Conservation (phyloP, 1,139 yeast genomes). For the Diutina catenulata region DNA sequence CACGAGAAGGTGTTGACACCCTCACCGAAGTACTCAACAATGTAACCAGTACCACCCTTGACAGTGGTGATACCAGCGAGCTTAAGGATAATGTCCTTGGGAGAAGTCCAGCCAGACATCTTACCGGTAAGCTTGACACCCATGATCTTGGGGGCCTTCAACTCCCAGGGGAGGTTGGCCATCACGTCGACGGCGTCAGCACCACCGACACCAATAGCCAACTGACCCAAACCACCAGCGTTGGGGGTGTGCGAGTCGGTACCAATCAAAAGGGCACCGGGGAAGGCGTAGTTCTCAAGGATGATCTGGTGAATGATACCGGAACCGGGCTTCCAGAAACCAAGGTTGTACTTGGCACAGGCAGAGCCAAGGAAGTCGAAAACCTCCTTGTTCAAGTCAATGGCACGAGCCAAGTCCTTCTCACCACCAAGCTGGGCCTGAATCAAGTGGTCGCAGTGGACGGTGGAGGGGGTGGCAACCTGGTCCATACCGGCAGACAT, state of each 20-base stretch:
- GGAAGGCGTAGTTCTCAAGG: constrained; percentile 94
- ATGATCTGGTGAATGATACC: constrained; percentile 98
- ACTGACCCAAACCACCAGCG: constrained; percentile 98
- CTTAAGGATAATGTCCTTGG: constrained; percentile 93
- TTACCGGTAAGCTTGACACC: constrained; percentile 96
- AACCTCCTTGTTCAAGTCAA: constrained; percentile 89
- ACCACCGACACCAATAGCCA: constrained; percentile 99
- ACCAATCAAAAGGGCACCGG: constrained; percentile 95
- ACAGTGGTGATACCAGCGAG: constrained; percentile 96
- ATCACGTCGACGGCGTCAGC: constrained; percentile 99
- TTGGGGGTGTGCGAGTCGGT: constrained; percentile 99
- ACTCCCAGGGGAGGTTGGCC: constrained; percentile 95
- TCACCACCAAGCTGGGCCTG: constrained; percentile 95
- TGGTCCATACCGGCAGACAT: constrained; percentile 94
- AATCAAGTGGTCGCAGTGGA: constrained; percentile 98
- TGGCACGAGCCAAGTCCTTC: constrained; percentile 88
- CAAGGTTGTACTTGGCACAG: constrained; percentile 95
- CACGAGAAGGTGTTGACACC: constrained; percentile 95
- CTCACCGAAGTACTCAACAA: constrained; percentile 94
- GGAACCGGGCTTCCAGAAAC: constrained; percentile 99
- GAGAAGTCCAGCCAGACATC: constrained; percentile 97
- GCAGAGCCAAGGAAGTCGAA: constrained; percentile 90
- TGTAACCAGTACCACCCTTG: constrained; percentile 98
- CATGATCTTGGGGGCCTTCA: constrained; percentile 94
- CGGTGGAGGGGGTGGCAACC: constrained; percentile 95